Evolutionary conservation across 257 asterid genomes (phyloP), one percentile per base, ranked within the genome.

Genomic region (Solanum chiquidenum): DNA sequence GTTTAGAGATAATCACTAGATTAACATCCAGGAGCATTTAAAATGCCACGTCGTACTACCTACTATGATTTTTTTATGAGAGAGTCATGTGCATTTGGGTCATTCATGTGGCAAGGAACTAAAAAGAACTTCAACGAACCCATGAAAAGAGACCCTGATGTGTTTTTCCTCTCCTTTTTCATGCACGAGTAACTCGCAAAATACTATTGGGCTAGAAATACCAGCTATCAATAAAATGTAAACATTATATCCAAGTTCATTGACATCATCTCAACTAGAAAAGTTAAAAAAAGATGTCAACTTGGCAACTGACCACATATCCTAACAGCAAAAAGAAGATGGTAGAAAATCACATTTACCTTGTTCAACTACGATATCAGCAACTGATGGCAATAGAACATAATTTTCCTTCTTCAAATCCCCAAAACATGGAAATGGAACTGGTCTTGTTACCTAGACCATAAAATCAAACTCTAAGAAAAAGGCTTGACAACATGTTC

Each of bases 381-480:
- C 96, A 85, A 95, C 97, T 27, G 95, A 92, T 29, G 94, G 94
- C 92, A 95, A 89, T 72, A 95, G 64, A 73, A 95, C 85, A 68
- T 93, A 94, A 91, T 94, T 95, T 90, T 94, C 98, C 79, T 88
- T 92, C 90, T 90, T 92, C 89, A 93, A 85, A 90, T 92, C 89
- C 75, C 98, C 95, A 64, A 95, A 93, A 89, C 95, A 95, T 9
- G 98, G 98, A 91, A 94, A 88, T 20, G 93, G 88, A 90, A 93
- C 96, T 13, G 95, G 98, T 88, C 92, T 92, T 87, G 88, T 92
- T 52, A 93, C 96, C 98, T 95, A 90, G 66, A 64, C 16, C 80
- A 85, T 20, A 89, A 25, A 85, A 87, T 72, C 34, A 74, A 69
- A 40, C 31, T 44, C 49, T 75, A 68, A 84, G 38, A 44, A 88